phyloP scores from a whole-genome alignment of 1,139 yeast genomes.

The Geotrichum reessii region DNA sequence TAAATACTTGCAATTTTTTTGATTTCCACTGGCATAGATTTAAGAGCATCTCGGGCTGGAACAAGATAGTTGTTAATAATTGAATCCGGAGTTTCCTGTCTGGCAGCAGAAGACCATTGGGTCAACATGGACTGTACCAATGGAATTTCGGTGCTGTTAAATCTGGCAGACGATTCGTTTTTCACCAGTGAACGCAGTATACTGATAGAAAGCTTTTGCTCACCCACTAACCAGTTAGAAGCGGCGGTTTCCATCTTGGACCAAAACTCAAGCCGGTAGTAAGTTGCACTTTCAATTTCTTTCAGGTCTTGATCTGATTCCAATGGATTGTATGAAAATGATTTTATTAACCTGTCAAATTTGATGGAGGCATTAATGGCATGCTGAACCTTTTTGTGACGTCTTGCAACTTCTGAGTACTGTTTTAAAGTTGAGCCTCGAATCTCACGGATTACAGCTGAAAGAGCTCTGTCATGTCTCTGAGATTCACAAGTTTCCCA shows the following conservation, averaged over 20 bases:
- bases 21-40: constrained; percentile 24
- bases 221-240: constrained; percentile 15
- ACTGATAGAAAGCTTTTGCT: constrained; percentile 13
- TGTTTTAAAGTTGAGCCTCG: constrained; percentile 9
- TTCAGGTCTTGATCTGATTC: neutral
- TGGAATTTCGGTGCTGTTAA: constrained; percentile 11
- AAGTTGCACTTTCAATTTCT: constrained; percentile 2
- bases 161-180: neutral
- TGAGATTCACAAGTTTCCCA: constrained; percentile 20
- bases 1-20: constrained; percentile 42
- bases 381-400: constrained; percentile 10
- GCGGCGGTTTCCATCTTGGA: constrained; percentile 15
- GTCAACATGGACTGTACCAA: constrained; percentile 10
- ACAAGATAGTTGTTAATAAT: constrained; percentile 15
- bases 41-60: constrained; percentile 19
- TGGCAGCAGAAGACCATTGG: constrained; percentile 18
- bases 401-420: constrained; percentile 12
- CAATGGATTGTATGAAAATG: neutral
- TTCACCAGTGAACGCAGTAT: constrained; percentile 8
- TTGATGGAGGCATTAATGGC: constrained; percentile 11
- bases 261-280: constrained; percentile 11
- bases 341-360: constrained; percentile 1
- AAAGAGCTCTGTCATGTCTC: constrained; percentile 5
- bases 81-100: constrained; percentile 13
- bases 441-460: constrained; percentile 2